phyloP scores from a whole-genome alignment of 805 yeast species.

The Zygoascus bituminiphila region DNA sequence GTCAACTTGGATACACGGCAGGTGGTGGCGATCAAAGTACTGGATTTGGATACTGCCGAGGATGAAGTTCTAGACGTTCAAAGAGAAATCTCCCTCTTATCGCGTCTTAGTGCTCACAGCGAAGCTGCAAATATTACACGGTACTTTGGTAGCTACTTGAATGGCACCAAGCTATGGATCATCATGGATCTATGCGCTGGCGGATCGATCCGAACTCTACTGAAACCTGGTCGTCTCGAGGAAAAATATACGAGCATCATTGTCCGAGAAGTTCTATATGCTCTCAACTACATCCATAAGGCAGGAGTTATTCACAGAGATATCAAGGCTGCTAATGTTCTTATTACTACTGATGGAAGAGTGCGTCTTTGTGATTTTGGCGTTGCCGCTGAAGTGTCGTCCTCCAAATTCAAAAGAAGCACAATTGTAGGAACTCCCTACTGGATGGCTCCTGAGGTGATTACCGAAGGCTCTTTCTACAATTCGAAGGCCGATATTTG shows the following conservation, averaged over 20 bases:
- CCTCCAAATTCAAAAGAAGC: constrained; percentile 67
- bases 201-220: constrained; percentile 79
- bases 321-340: constrained; percentile 90
- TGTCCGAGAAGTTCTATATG: constrained; percentile 70
- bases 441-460: constrained; percentile 52
- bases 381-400: constrained; percentile 87
- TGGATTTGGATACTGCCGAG: constrained; percentile 84
- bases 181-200: constrained; percentile 98
- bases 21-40: constrained; percentile 85
- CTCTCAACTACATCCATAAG: constrained; percentile 72
- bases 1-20: constrained; percentile 46
- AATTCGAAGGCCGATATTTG: constrained; percentile 87
- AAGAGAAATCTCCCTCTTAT: constrained; percentile 78
- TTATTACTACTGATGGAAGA: constrained; percentile 79
- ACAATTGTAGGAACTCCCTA: constrained; percentile 72
- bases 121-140: constrained; percentile 84
- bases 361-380: constrained; percentile 96
- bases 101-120: constrained; percentile 54
- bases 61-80: constrained; percentile 95
- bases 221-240: constrained; percentile 81
- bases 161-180: constrained; percentile 92
- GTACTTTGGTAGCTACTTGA: constrained; percentile 79
- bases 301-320: constrained; percentile 94
- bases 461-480: constrained; percentile 36
- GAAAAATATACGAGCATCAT: constrained; percentile 80